These are phyloP conservation scores for Alternaria sp. DNA, from an alignment of 2,329 filamentous ascomycete species.

Conservation along the genomic window DNA sequence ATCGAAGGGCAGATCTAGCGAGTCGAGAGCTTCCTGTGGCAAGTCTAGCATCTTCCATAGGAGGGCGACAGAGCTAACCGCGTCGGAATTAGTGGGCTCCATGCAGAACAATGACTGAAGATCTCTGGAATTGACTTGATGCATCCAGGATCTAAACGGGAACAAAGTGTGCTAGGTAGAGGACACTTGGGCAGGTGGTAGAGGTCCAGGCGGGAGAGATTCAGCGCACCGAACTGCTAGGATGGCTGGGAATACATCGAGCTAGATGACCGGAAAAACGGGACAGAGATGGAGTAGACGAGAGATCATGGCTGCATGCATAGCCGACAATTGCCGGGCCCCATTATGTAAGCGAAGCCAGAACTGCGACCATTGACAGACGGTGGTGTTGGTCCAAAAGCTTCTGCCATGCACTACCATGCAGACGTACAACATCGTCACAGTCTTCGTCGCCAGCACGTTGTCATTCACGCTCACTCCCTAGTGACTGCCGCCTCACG, in stretches of 20 bases:
- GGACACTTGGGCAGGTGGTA: background rate
- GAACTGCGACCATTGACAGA: background rate
- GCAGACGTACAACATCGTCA: background rate
- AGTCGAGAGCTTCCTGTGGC: constrained; percentile 27
- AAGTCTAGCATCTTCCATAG: constrained; percentile 39
- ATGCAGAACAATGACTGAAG: background rate
- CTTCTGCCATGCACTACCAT: background rate
- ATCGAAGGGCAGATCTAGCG: constrained; percentile 27
- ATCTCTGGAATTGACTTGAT: background rate
- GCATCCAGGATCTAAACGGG: background rate
- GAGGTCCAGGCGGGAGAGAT: background rate
- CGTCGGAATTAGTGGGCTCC: constrained; percentile 31
- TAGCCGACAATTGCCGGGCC: background rate
- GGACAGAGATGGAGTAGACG: background rate
- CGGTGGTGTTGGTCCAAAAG: background rate
- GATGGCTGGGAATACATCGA: background rate
- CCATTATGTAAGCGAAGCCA: background rate
- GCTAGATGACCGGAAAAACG: background rate
- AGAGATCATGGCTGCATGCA: background rate
- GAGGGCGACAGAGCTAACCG: constrained; percentile 34
- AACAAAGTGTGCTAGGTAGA: background rate
- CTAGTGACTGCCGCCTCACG: background rate
- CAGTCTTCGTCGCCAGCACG: background rate
- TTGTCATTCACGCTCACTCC: background rate
- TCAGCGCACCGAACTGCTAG: background rate